Evolutionary conservation across 208 protist species (phyloP), one percentile per base, ranked within the genome.

Genomic region (Tritrichomonas foetus): DNA sequence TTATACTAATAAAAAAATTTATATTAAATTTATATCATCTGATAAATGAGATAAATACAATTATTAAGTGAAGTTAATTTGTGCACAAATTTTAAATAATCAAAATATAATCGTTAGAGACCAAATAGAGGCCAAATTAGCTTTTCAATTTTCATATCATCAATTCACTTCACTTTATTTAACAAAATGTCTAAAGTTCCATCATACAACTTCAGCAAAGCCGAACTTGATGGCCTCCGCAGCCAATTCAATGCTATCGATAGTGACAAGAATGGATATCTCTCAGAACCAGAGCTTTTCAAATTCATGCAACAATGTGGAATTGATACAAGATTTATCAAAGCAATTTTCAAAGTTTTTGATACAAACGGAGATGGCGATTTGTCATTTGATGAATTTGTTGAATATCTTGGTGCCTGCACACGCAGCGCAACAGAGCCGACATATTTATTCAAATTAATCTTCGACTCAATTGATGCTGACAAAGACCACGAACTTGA

Each of bases 301-400:
- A 25, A 89, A 44, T 89, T 89, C 78, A 53, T 89, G 47, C 22
- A 53, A n/a, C 27, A 25, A 50, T 20, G 16, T 9, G 1, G 44
- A 36, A 53, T 89, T 44, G 78, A 89, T 57, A 53, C 78, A 89
- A 25, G 78, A 16, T 89, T 89, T n/a, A 57, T 89, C 30, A 57
- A 89, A 36, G 78, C 78, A 27, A 89, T 47, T 33, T 89, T 39
- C 78, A 89, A 89, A 39, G 47, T 89, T 89, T 89, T 89, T 33
- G 78, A 89, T 57, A 22, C 0, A 49, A 89, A 89, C 39, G 0
- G 20, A 11, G 78, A 89, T 50, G 16, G 27, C 8, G 25, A 53
- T 8, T 47, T 89, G 14, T 47, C 47, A 13, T 89, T 89, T 33
- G 78, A 89, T 16, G 78, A 89, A 39, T 89, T 89, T 33, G n/a